Base-by-base conservation (phyloP, 164 flowering plant genomes). In the Magnolia changhungtana region DNA sequence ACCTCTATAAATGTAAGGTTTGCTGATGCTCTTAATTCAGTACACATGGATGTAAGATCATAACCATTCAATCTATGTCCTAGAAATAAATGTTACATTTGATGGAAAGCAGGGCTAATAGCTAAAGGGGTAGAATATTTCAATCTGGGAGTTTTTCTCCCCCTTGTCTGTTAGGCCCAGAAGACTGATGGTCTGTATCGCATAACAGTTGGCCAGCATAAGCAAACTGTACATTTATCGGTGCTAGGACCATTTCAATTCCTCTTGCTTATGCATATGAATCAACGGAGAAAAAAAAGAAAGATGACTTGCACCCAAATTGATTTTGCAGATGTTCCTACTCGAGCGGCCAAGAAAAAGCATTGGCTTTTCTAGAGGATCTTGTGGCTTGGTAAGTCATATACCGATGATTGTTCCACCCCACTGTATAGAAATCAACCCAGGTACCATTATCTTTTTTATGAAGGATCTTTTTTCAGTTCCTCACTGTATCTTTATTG, bases 331-430 rank as follows among this genome's bases (percentile, higher is more conserved):
- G 96, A 93, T 77, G 90, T 91, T 80, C 97, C 97, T 27, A 80
- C 85, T 3, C 85, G 90, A 76, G 73, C 61, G 29, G 72, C 84
- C 14, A 84, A 79, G 64, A 93, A 76, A 78, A 91, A 81, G 85
- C 87, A 91, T 80, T 93, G 97, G 97, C 90, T 91, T 21, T 93
- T 91, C 77, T 92, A 79, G 69, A 20, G 78, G 64, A 7, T 31
- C 19, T 29, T 67, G 68, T 63, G 68, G 21, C 24, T 14, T 65
- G 24, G 29, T 65, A 65, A 21, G 45, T 37, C 45, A 37, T 23
- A 65, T 13, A 10, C 10, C 13, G 37, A 29, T 65, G 29, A 21
- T 7, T 13, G 27, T 65, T 65, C 68, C 11, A 9, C 24, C 29
- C 37, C 24, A 23, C 13, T 65, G 68, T 65, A 65, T 64, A 19